These are phyloP conservation scores for Leishmania turanica DNA, from an alignment of 208 protist genomes.

Conservation along the genomic window DNA sequence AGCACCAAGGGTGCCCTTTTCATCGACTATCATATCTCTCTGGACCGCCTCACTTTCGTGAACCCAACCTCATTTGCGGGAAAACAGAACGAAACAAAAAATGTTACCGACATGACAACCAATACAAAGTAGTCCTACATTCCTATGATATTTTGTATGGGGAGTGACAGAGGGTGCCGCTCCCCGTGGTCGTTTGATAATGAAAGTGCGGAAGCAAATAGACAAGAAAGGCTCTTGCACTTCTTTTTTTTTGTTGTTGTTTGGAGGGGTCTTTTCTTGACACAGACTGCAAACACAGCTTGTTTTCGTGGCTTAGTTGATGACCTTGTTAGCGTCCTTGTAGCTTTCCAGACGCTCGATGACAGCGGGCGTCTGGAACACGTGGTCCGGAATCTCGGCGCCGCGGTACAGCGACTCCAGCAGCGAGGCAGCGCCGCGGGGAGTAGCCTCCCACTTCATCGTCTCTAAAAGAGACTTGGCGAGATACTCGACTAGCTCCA, in stretches of 20 bases:
- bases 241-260: neutral
- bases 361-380: conserved; percentile 89
- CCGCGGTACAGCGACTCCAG: conserved; percentile 91
- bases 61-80: conserved; percentile 2
- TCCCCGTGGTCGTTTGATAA: neutral
- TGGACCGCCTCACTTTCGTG: neutral
- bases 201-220: conserved; percentile 10
- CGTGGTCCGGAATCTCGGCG: conserved; percentile 88
- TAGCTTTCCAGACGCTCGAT: conserved; percentile 82
- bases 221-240: conserved; percentile 4
- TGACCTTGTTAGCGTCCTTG: conserved; percentile 81
- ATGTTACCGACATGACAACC: neutral
- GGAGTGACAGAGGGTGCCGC: neutral
- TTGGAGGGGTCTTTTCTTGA: neutral
- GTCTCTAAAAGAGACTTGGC: conserved; percentile 87
- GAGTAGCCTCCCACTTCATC: conserved; percentile 90
- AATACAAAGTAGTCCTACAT: conserved; percentile 23
- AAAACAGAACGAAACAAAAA: conserved; percentile 15
- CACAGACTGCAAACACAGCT: neutral
- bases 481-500: conserved; percentile 87
- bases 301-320: conserved; percentile 39
- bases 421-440: conserved; percentile 82
- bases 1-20: neutral
- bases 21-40: neutral
- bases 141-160: conserved; percentile 25